phyloP scores from a whole-genome alignment of 345 rosid species.

The Pseudoturritis turrita region DNA sequence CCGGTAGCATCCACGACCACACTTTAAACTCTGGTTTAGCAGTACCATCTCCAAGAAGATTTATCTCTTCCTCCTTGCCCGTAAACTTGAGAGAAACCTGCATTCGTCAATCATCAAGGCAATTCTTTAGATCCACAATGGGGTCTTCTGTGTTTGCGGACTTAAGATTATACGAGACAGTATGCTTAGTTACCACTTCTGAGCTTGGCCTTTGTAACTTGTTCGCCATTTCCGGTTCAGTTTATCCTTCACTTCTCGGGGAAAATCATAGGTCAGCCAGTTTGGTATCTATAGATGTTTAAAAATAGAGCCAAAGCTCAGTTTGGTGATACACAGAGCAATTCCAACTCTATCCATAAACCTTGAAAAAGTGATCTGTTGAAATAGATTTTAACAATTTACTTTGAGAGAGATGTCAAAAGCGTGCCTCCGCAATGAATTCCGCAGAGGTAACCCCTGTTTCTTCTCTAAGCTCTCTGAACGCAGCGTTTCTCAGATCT shows the following conservation, averaged over 20 bases:
- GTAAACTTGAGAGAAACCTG: constrained; percentile 78
- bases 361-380: background rate
- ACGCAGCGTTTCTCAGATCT: constrained; percentile 62
- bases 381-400: constrained; percentile 9
- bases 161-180: no score
- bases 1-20: constrained; percentile 70
- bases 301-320: background rate
- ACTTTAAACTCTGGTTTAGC: constrained; percentile 65
- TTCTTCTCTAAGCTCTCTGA: constrained; percentile 77
- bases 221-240: constrained; percentile 59
- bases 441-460: constrained; percentile 72
- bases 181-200: constrained; percentile 52
- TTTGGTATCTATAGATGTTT: constrained; percentile 49
- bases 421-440: constrained; percentile 65
- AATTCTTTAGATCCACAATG: background rate
- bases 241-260: constrained; percentile 39
- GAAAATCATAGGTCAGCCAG: constrained; percentile 78
- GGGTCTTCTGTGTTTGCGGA: background rate
- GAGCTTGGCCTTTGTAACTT: constrained; percentile 79
- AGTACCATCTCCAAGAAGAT: constrained; percentile 66
- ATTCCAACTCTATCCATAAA: background rate
- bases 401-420: constrained; percentile 23
- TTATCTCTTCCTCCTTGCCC: constrained; percentile 72
- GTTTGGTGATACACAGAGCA: constrained; percentile 7
- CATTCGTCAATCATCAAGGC: background rate